Evolutionary conservation across 495 filamentous ascomycete species (phyloP).

Genomic region (Aspergillus biplanus): DNA sequence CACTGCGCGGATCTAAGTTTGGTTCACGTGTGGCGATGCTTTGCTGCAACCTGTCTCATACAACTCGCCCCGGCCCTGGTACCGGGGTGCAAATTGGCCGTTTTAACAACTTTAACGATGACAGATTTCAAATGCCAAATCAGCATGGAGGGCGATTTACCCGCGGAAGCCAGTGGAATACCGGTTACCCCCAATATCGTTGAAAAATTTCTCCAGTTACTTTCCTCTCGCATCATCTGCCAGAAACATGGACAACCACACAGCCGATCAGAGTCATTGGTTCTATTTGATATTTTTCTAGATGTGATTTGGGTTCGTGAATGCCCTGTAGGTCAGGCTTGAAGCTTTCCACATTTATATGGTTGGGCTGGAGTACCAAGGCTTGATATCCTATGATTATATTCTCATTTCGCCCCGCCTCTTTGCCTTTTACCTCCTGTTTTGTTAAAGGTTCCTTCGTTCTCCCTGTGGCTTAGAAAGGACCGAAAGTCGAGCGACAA

Average conservation of each 20-base stretch:
- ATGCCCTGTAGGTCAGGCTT: constrained; percentile 15
- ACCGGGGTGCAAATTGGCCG: constrained; percentile 65
- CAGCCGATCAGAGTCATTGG: constrained; percentile 10
- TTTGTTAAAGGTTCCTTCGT: constrained; percentile 1
- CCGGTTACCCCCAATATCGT: constrained; percentile 43
- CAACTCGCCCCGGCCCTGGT: constrained; percentile 83
- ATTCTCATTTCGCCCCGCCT: constrained; percentile 18
- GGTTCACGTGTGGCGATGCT: constrained; percentile 98
- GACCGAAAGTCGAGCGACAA: not conserved
- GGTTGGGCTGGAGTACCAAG: constrained; percentile 5
- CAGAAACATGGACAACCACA: constrained; percentile 10
- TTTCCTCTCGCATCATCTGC: constrained; percentile 2
- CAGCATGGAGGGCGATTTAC: constrained; percentile 38
- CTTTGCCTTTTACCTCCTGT: constrained; percentile 14
- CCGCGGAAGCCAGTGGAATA: constrained; percentile 44
- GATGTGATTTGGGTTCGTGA: constrained; percentile 23
- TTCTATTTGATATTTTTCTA: constrained; percentile 19
- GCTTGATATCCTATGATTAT: constrained; percentile 19
- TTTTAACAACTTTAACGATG: constrained; percentile 58
- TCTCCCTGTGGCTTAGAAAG: not conserved
- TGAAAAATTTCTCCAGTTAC: constrained; percentile 23
- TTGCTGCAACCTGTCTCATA: constrained; percentile 88
- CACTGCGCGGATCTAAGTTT: constrained; percentile 96
- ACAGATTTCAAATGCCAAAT: constrained; percentile 37
- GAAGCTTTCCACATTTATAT: constrained; percentile 20